phyloP scores from a whole-genome alignment of 1,284 basidiomycete genomes.

The Pterulicium gracile region DNA sequence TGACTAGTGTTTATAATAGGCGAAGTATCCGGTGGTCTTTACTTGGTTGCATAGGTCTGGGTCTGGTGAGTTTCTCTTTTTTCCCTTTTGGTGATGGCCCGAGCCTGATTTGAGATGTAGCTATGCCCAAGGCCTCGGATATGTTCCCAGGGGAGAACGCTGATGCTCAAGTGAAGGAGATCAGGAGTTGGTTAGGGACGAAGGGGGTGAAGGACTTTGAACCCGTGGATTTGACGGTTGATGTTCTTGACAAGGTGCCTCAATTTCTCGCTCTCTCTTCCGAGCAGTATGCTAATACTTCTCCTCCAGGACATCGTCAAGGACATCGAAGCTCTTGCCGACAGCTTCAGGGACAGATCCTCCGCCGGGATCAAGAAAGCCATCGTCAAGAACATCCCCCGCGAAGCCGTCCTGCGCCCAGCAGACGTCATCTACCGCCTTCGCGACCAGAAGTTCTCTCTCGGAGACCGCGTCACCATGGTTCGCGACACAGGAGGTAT shows the following conservation, averaged over 20 bases:
- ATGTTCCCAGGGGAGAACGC: constrained; percentile 61
- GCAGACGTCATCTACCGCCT: constrained; percentile 84
- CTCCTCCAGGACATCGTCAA: constrained; percentile 55
- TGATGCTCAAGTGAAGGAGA: constrained; percentile 64
- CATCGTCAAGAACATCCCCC: constrained; percentile 84
- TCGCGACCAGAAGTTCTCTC: constrained; percentile 80
- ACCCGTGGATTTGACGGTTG: constrained; percentile 85
- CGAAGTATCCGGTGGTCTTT: constrained; percentile 78
- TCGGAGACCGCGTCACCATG: constrained; percentile 96
- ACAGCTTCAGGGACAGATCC: constrained; percentile 48
- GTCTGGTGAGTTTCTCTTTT: constrained; percentile 39
- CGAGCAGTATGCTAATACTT: constrained; percentile 1
- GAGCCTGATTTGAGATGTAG: too few relatives aligned
- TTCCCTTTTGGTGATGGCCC: background rate
- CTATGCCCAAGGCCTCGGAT: constrained; percentile 65
- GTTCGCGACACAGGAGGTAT: constrained; percentile 94
- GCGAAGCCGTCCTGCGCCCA: constrained; percentile 93
- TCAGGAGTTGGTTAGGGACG: constrained; percentile 79
- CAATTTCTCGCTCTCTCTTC: too few relatives aligned
- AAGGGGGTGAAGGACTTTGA: constrained; percentile 89
- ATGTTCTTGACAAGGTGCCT: constrained; percentile 79
- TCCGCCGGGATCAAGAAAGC: constrained; percentile 72
- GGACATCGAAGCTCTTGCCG: constrained; percentile 70
- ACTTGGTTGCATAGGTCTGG: constrained; percentile 51
- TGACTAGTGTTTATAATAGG: constrained; percentile 26